Conservation (phyloP, 148 eudicot genomes). For the Dianthus caryophyllus region DNA sequence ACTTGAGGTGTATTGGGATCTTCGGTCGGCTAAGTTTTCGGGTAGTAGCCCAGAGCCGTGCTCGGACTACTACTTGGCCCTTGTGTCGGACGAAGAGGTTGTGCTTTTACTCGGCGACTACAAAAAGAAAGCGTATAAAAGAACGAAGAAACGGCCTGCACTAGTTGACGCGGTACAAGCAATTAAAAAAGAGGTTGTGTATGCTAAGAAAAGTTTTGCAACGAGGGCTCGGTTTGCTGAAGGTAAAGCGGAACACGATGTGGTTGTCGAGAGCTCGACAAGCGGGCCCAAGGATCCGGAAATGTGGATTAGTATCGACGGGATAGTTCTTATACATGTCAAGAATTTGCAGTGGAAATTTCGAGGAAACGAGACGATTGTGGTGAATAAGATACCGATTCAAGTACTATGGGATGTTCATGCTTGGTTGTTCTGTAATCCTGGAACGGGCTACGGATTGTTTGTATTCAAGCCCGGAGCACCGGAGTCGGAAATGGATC, state of each 20-base stretch:
- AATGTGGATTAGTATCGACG: constrained; percentile 76
- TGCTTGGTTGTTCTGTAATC: constrained; percentile 58
- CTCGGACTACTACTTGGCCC: constrained; percentile 62
- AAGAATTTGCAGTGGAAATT: constrained; percentile 89
- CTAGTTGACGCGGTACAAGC: constrained; percentile 50
- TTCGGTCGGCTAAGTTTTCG: constrained; percentile 60
- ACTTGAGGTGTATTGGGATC: constrained; percentile 78
- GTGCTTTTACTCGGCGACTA: constrained; percentile 65
- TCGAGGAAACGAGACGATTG: constrained; percentile 69
- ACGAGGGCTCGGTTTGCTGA: constrained; percentile 42
- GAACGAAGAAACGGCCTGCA: constrained; percentile 62
- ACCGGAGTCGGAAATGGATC: constrained; percentile 32
- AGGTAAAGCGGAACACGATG: constrained; percentile 36
- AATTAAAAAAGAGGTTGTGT: constrained; percentile 61
- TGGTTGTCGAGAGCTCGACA: constrained; percentile 51
- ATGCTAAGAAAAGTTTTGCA: constrained; percentile 43
- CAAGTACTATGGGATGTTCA: constrained; percentile 90
- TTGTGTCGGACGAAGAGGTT: constrained; percentile 75
- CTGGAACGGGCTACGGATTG: constrained; percentile 58
- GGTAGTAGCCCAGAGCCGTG: constrained; percentile 66
- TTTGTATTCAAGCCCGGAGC: constrained; percentile 72
- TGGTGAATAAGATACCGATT: constrained; percentile 55
- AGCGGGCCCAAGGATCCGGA: constrained; percentile 51
- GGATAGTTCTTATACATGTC: constrained; percentile 51
- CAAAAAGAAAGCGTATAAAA: constrained; percentile 68